Percentiles rank a stretch among this genome's conserved stretches.
These are phyloP conservation scores for Echria macrotheca DNA, from an alignment of 495 filamentous ascomycete genomes.

Conservation along the genomic window DNA sequence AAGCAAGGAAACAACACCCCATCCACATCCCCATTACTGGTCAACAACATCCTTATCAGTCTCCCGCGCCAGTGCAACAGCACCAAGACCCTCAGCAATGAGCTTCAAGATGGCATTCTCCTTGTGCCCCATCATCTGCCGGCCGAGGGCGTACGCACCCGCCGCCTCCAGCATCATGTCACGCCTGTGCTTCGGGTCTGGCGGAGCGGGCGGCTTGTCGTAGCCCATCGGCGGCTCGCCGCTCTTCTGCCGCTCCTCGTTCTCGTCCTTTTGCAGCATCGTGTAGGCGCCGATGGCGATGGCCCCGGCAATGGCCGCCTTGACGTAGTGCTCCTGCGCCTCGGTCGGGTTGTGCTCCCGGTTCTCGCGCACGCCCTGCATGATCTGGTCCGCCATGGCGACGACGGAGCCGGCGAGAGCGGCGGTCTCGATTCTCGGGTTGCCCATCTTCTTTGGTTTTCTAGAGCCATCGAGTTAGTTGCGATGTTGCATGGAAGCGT, in stretches of 20 bases:
- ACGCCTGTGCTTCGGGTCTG: background rate
- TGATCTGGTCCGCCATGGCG: constrained; percentile 1
- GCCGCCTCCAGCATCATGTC: background rate
- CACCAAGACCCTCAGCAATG: constrained; percentile 5
- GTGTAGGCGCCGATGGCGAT: background rate
- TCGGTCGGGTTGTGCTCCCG: background rate
- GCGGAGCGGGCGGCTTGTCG: background rate
- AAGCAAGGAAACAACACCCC: no score
- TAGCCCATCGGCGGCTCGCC: background rate
- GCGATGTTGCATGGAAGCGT: no score
- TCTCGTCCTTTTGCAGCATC: background rate
- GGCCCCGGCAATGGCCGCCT: constrained; percentile 3
- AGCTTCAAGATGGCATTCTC: constrained; percentile 2
- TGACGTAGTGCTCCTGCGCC: constrained; percentile 4
- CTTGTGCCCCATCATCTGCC: constrained; percentile 9
- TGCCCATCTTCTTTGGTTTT: no score
- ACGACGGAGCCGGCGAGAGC: background rate
- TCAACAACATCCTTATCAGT: background rate
- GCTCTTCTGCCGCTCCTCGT: background rate
- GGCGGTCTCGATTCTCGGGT: background rate
- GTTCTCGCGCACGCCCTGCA: background rate
- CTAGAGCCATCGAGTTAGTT: no score
- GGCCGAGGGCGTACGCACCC: background rate
- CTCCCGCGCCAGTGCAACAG: background rate
- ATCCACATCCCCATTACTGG: no score